A percentile compares a stretch with the other conserved stretches of the same genome.
These are phyloP conservation scores for Globisporangium irregulare DNA, from an alignment of 352 stramenopile genomes.

Conservation along the genomic window DNA sequence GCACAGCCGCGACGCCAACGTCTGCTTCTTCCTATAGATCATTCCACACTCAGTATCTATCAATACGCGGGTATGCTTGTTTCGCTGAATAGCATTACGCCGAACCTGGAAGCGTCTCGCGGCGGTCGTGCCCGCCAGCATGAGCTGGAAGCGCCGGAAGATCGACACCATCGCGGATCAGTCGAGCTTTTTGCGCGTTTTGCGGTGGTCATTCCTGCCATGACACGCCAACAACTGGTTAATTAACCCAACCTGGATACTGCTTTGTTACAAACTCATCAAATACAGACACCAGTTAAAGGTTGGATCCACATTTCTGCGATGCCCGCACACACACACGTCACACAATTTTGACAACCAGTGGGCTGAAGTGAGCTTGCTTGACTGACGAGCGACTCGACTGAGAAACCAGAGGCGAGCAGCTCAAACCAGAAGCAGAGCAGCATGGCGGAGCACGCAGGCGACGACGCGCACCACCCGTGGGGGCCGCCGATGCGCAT, in stretches of 20 bases:
- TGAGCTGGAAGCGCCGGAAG: slow-evolving; percentile 73
- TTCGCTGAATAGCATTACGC: background rate
- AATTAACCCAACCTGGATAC: background rate
- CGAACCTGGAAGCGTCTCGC: slow-evolving; percentile 70
- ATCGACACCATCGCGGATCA: slow-evolving; percentile 52
- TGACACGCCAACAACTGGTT: background rate
- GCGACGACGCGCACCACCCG: slow-evolving; percentile 44
- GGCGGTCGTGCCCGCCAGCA: slow-evolving; percentile 74
- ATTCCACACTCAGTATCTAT: background rate
- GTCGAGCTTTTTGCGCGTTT: background rate
- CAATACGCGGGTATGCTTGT: too few relatives aligned
- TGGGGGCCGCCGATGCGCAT: slow-evolving; percentile 82
- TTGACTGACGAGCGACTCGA: background rate
- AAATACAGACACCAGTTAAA: background rate
- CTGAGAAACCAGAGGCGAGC: background rate
- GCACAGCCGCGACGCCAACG: slow-evolving; percentile 69
- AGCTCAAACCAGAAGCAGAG: background rate
- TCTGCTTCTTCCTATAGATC: slow-evolving; percentile 71
- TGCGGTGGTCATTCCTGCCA: background rate
- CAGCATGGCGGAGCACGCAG: slow-evolving; percentile 15
- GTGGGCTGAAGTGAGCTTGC: background rate
- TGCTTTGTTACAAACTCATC: background rate
- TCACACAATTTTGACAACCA: slow-evolving; percentile 6
- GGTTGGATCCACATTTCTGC: background rate
- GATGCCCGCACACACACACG: background rate